Evolutionary conservation across 192 early-diverging fungal genomes (phyloP).

Genomic region (Phycomyces blakesleeanus): DNA sequence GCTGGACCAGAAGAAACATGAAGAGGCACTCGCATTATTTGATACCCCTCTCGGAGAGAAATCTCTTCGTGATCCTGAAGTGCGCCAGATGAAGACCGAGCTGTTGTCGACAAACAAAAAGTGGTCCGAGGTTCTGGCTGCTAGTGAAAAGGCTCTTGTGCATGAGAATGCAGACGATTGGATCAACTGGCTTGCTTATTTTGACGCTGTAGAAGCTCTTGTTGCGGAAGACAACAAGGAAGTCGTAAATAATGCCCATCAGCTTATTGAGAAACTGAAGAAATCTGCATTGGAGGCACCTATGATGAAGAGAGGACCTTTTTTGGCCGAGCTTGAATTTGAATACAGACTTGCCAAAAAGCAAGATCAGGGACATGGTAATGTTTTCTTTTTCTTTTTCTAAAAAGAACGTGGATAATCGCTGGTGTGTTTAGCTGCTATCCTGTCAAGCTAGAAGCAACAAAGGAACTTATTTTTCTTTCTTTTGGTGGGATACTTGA

Average conservation of each 20-base stretch:
- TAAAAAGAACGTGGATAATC: too few relatives aligned
- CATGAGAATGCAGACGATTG: conserved; percentile 67
- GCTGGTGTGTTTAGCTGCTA: too few relatives aligned
- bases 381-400: too few relatives aligned
- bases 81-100: conserved; percentile 53
- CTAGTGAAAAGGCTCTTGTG: conserved; percentile 39
- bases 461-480: too few relatives aligned
- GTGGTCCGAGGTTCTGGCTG: conserved; percentile 43
- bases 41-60: conserved; percentile 57
- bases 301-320: conserved; percentile 62
- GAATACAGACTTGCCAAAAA: conserved; percentile 31
- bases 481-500: too few relatives aligned
- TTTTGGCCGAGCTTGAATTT: conserved; percentile 65
- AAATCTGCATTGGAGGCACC: conserved; percentile 33
- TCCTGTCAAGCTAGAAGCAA: too few relatives aligned
- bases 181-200: conserved; percentile 55
- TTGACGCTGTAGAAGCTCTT: conserved; percentile 52
- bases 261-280: conserved; percentile 37
- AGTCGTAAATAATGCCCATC: conserved; percentile 37
- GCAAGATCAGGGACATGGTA: not conserved
- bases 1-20: conserved; percentile 61
- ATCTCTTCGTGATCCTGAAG: conserved; percentile 73
- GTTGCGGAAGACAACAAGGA: conserved; percentile 23
- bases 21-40: conserved; percentile 58
- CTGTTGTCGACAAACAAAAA: conserved; percentile 48